Conservation (phyloP, 176 grass and related monocot species). For the Phyllostachys edulis region DNA sequence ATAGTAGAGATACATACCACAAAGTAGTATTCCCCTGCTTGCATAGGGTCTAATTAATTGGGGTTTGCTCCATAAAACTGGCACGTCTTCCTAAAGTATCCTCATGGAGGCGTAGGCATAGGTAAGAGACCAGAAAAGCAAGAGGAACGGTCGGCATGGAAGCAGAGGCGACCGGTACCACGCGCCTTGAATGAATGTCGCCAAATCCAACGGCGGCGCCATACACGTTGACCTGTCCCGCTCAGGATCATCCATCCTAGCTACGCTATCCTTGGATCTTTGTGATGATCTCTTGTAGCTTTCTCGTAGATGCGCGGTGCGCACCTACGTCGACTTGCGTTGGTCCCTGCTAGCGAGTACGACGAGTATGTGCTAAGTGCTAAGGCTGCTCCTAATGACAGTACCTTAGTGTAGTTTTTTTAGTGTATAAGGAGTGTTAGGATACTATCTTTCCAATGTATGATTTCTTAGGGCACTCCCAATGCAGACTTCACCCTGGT, state of each 20-base stretch:
- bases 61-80: neutral
- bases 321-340: neutral
- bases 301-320: constrained; percentile 24
- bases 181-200: neutral
- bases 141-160: constrained; percentile 2
- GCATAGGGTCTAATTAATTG: neutral
- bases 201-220: neutral
- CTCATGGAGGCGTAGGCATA: neutral
- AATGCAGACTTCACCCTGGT: no score
- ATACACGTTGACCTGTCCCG: neutral
- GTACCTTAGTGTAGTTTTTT: no score
- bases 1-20: no score
- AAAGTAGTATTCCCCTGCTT: neutral
- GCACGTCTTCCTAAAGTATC: constrained; percentile 4
- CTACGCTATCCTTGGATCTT: neutral
- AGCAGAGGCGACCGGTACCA: neutral
- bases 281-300: constrained; percentile 29
- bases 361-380: neutral
- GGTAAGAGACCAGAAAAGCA: neutral
- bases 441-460: no score
- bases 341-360: neutral
- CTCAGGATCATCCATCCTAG: neutral
- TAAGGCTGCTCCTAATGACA: no score
- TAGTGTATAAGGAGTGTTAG: no score
- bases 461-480: no score